Evolutionary conservation across 2,329 filamentous ascomycete genomes (phyloP).

Genomic region (Epichloe festucae): DNA sequence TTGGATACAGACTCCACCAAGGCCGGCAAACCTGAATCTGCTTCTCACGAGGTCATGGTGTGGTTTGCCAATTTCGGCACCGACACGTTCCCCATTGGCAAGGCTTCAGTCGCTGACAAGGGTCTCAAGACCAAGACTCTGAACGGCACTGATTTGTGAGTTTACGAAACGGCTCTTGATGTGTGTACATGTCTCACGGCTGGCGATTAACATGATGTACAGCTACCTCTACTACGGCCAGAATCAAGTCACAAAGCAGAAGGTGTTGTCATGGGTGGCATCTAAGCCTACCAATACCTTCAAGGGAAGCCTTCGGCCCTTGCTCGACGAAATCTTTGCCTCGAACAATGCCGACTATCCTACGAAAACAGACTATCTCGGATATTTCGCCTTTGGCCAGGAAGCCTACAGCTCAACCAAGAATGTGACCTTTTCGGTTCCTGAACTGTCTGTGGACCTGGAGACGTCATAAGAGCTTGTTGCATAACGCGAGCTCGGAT

Average conservation of each 20-base stretch:
- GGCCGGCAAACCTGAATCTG: constrained; percentile 26
- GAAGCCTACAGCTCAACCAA: constrained; percentile 31
- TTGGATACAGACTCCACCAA: constrained; percentile 30
- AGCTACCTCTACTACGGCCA: constrained; percentile 29
- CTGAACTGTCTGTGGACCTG: constrained; percentile 1
- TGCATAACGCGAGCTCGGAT: neutral
- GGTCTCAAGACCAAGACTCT: constrained; percentile 23
- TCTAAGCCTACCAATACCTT: constrained; percentile 24
- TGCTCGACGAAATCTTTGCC: constrained; percentile 28
- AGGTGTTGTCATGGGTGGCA: constrained; percentile 38
- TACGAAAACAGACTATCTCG: constrained; percentile 30
- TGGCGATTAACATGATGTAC: neutral
- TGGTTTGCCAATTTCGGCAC: constrained; percentile 37
- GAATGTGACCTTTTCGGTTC: constrained; percentile 32
- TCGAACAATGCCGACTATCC: constrained; percentile 24
- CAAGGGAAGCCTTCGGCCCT: constrained; percentile 31
- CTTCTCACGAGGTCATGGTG: constrained; percentile 43
- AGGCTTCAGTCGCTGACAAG: constrained; percentile 3
- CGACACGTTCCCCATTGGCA: constrained; percentile 35
- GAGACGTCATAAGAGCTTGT: constrained; percentile 2
- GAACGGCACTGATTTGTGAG: constrained; percentile 30
- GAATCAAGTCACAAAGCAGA: constrained; percentile 26
- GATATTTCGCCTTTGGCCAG: constrained; percentile 37
- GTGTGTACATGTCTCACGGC: neutral
- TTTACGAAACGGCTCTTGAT: neutral